These are phyloP conservation scores for Grammothele lineata DNA, from an alignment of 768 basidiomycete species.

Conservation along the genomic window DNA sequence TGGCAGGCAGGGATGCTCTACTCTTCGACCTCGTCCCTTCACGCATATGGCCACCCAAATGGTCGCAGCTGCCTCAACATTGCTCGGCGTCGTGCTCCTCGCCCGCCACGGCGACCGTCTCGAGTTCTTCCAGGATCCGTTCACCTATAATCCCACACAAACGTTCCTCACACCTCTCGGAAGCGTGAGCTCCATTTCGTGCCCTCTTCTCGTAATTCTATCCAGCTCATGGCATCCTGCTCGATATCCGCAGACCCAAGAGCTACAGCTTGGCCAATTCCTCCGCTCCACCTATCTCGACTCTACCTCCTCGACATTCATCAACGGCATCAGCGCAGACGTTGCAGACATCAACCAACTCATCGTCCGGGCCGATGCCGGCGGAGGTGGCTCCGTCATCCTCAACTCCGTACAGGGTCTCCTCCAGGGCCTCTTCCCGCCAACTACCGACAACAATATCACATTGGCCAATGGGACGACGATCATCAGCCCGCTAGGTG, in stretches of 20 bases:
- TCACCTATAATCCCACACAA: constrained; percentile 18
- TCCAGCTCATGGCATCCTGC: neutral
- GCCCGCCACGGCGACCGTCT: constrained; percentile 24
- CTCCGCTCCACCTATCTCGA: constrained; percentile 50
- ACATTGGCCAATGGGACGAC: constrained; percentile 61
- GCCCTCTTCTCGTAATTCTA: too few relatives aligned
- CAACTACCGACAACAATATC: constrained; percentile 34
- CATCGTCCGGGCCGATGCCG: constrained; percentile 57
- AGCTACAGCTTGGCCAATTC: constrained; percentile 44
- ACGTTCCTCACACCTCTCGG: constrained; percentile 22
- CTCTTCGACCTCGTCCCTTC: too few relatives aligned
- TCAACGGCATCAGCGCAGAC: constrained; percentile 34
- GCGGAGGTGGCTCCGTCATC: constrained; percentile 60
- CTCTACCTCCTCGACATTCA: constrained; percentile 44
- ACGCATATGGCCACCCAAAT: neutral
- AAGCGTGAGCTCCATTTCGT: constrained; percentile 10
- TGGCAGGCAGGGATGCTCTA: too few relatives aligned
- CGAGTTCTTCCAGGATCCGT: constrained; percentile 24
- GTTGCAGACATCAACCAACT: constrained; percentile 35
- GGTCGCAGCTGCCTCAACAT: neutral
- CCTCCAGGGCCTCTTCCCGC: constrained; percentile 63
- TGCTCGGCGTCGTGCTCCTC: constrained; percentile 19
- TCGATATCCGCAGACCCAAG: constrained; percentile 5
- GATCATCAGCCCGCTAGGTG: constrained; percentile 51
- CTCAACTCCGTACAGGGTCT: constrained; percentile 59